Base-by-base conservation (phyloP, 768 basidiomycete species). In the Boletellus ananiceps region DNA sequence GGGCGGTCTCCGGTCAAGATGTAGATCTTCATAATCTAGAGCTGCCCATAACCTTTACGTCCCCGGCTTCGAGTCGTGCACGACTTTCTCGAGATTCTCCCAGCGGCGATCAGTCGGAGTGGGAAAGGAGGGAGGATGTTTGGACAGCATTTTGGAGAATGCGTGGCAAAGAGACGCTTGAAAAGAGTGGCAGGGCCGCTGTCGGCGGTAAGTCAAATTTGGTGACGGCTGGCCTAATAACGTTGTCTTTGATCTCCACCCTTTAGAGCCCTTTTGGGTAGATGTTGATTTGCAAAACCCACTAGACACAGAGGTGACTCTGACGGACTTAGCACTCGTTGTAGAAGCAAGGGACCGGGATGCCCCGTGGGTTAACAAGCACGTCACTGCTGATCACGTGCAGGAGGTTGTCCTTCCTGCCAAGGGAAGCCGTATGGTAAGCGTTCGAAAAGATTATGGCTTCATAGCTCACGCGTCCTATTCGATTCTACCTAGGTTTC, bases 211-310 rank as follows among this genome's bases (percentile, higher is more conserved):
- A 57, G 71, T 46, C 15, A 36, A 12, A 12, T 25, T 14, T 49
- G 21, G 23, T 52, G 5, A 21, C 21, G 19, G 40, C 34, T 25
- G 18, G 14, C 18, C 39, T 9, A 15, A 23, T 32, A 5, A 8
- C 16, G 21, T 39, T 40, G 31, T 50, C 47, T 43, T 31, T 44
- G 43, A 37, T 16, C 15, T 35, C 18, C 25, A 52, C 19, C 51
- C 16, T 15, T 40, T 41, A 92, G 90, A 92, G 65, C 66, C 70
- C 2, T 89, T 92, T 57, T 90, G 84, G 83, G 71, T 91, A 34
- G 88, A 92, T 55, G 56, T 93, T 21, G 73, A 73, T 5, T 42
- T 93, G 50, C 73, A 69, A 40, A 93, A 93, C 61, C 88, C 88
- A 15, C 66, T 93, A 36, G 78, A 86, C 51, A 74, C 84, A 6